Base-by-base conservation (phyloP, 2,329 filamentous ascomycete genomes). In the Sporothrix dimorphospora region DNA sequence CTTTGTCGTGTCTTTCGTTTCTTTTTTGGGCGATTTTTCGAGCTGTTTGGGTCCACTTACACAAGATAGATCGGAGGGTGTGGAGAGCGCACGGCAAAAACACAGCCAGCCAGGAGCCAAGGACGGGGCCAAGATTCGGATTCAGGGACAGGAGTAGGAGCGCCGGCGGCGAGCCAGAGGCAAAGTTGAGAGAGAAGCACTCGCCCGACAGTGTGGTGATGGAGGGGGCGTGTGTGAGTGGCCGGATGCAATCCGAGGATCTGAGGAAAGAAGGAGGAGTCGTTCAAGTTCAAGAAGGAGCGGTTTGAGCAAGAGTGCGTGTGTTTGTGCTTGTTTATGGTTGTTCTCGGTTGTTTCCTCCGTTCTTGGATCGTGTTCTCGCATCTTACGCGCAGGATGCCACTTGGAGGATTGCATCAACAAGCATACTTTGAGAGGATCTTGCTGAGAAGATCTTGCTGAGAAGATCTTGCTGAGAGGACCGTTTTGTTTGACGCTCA, bases 51-150 rank as follows among this genome's bases (percentile, higher is more conserved):
- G 55, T 16, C 55, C 55, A 61, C 55, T 61, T 61, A 61, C 55
- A 61, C 55, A 40, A 40, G 55, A 61, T 61, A 40, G 30, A 61
- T 61, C 55, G 55, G 55, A n/a, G 55, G 34, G 55, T 38, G 30
- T 38, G 30, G 55, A 40, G 55, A 61, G 55, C 53, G 34, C 53
- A 16, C 24, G 14, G 34, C 53, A 4, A 40, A n/a, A 40, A 40
- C n/a, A 63, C 19, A 63, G 59, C 38, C 59, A 63, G 38, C 38
- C 38, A 63, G 59, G 59, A 63, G 59, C 24, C 63, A n/a, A 42
- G 59, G 11, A 63, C n/a, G n/a, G 59, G 38, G 65, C 42, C 42
- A 51, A 68, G 59, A 63, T 63, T 63, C 38, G 45, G 38, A 63
- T 38, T 45, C 59, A 63, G 38, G n/a, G 34, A 40, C 34, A 40